A percentile compares a stretch with the other conserved stretches of the same genome.
Conservation (phyloP, 441 rosid genomes). For the Capsella rubella region DNA sequence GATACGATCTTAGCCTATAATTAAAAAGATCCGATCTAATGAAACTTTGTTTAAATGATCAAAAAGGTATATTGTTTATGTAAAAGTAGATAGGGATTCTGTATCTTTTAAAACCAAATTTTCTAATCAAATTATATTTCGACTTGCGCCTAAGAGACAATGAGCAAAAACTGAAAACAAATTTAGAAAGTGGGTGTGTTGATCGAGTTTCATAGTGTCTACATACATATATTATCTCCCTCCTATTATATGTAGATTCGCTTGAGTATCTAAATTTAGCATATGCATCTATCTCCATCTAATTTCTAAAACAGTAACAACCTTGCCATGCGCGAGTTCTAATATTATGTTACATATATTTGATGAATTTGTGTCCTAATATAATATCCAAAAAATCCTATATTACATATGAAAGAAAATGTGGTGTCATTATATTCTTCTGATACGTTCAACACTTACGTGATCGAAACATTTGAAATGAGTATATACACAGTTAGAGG, state of each 20-base stretch:
- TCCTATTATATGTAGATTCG: background rate
- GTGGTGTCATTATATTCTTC: background rate
- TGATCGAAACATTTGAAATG: slow-evolving; percentile 16
- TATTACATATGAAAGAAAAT: background rate
- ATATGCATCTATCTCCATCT: no score
- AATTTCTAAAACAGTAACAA: background rate
- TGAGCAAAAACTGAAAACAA: background rate
- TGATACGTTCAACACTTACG: slow-evolving; percentile 24
- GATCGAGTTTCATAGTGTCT: background rate
- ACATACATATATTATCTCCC: background rate
- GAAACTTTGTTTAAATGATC: background rate
- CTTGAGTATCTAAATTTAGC: background rate
- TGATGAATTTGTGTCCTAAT: background rate
- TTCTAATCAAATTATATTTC: background rate
- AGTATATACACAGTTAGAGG: background rate
- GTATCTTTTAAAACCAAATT: background rate
- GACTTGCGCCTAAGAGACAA: background rate
- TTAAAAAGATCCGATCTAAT: background rate
- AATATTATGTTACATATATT: background rate
- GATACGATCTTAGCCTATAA: slow-evolving; percentile 2
- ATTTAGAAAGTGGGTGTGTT: background rate
- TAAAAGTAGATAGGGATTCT: slow-evolving; percentile 2
- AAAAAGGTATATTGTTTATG: background rate
- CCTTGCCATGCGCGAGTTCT: background rate
- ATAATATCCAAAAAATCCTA: background rate